Percentiles rank a stretch among this genome's conserved stretches.
Evolutionary conservation across 2,329 filamentous ascomycete genomes (phyloP).

Genomic region (Fusarium sp.): DNA sequence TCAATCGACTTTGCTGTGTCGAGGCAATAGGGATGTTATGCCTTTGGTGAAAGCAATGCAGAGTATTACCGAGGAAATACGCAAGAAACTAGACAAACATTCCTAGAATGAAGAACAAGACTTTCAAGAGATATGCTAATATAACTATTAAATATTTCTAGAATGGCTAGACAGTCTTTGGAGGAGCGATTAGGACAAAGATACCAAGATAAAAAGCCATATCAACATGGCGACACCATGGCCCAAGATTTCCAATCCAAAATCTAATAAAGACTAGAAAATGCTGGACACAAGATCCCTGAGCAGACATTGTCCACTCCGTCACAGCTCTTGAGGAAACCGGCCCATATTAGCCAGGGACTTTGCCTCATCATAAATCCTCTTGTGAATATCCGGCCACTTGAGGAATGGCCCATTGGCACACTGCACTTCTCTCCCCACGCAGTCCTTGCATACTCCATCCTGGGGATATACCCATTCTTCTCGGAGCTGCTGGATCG

Average conservation of each 20-base stretch:
- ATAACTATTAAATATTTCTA: neutral
- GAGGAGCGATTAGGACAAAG: neutral
- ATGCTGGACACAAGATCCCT: neutral
- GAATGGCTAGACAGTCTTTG: neutral
- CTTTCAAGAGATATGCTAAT: neutral
- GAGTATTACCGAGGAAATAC: slow-evolving; percentile 45
- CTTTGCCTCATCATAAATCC: slow-evolving; percentile 27
- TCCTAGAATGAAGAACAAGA: neutral
- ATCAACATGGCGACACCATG: neutral
- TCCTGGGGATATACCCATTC: slow-evolving; percentile 32
- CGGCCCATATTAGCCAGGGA: slow-evolving; percentile 8
- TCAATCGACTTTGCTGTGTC: slow-evolving; percentile 34
- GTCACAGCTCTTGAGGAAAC: slow-evolving; percentile 3
- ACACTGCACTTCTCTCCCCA: neutral
- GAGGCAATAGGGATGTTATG: slow-evolving; percentile 46
- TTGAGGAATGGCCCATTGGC: neutral
- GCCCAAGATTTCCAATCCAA: neutral
- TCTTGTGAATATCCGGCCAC: slow-evolving; percentile 24
- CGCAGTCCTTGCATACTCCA: slow-evolving; percentile 12
- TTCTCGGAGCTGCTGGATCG: slow-evolving; percentile 29
- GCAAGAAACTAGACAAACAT: slow-evolving; percentile 17
- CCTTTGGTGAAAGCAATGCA: slow-evolving; percentile 49
- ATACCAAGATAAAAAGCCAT: neutral
- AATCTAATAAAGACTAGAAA: neutral
- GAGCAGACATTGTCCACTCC: neutral